phyloP scores from a whole-genome alignment of 2,329 filamentous ascomycete species.

The Balansia obtecta region DNA sequence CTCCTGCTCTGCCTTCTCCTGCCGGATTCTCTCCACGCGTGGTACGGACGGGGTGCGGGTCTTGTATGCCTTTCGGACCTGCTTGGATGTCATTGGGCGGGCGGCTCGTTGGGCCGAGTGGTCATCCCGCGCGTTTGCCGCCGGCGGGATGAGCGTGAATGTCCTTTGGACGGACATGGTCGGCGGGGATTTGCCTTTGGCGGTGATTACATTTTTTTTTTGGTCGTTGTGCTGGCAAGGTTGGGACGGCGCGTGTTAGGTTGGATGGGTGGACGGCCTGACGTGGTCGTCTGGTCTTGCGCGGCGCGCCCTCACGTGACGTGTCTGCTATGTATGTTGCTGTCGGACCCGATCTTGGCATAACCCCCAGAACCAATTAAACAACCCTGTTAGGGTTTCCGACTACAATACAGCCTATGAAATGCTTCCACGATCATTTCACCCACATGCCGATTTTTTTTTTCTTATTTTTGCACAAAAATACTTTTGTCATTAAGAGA shows the following conservation, averaged over 20 bases:
- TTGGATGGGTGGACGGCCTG: not conserved
- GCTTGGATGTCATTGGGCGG: constrained; percentile 28
- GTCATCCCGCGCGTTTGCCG: constrained; percentile 5
- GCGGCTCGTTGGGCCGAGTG: not conserved
- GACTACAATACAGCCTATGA: too few relatives aligned
- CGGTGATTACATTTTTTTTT: constrained; percentile 5
- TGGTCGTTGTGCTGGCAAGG: not conserved
- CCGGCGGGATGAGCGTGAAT: constrained; percentile 30
- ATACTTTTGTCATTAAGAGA: too few relatives aligned
- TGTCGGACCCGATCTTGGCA: too few relatives aligned
- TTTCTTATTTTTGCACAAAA: too few relatives aligned
- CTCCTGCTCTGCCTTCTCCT: constrained; percentile 38
- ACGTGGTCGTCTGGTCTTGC: not conserved
- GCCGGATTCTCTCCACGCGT: constrained; percentile 24
- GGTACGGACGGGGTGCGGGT: constrained; percentile 25
- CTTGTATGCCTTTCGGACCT: constrained; percentile 26
- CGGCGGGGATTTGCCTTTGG: not conserved
- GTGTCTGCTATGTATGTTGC: not conserved
- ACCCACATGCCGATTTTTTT: too few relatives aligned
- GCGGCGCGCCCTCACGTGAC: constrained; percentile 1
- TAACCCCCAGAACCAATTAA: too few relatives aligned
- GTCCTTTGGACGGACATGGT: constrained; percentile 29
- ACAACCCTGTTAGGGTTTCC: too few relatives aligned
- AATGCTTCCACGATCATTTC: too few relatives aligned
- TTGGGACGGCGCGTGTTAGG: not conserved